Percentiles rank a stretch among this genome's conserved stretches.
phyloP scores from a whole-genome alignment of 495 filamentous ascomycete genomes.

The Annulohypoxylon nitens region DNA sequence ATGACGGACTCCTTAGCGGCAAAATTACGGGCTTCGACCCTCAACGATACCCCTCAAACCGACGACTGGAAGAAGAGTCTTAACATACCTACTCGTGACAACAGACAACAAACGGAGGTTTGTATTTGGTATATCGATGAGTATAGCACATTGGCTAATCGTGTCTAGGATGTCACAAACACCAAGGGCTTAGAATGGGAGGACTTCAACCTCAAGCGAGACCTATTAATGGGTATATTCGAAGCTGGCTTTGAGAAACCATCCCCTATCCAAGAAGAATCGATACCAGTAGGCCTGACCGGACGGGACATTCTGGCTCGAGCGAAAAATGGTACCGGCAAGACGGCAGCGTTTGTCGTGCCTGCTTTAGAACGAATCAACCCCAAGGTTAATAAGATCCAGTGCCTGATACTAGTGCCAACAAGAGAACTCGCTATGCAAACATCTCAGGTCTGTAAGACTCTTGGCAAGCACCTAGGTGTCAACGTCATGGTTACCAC shows the following conservation, averaged over 20 bases:
- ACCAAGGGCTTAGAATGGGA: conserved; percentile 98
- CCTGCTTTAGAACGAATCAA: conserved; percentile 96
- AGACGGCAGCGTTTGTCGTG: conserved; percentile 98
- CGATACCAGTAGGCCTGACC: conserved; percentile 95
- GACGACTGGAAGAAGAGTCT: conserved; percentile 83
- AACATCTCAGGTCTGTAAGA: conserved; percentile 99
- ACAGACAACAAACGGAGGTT: conserved; percentile 94
- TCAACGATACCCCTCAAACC: conserved; percentile 71
- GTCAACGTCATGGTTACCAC: conserved; percentile 99
- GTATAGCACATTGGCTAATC: conserved; percentile 19
- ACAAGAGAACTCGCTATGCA: conserved; percentile 98
- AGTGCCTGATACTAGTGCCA: conserved; percentile 95
- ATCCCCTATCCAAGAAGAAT: conserved; percentile 98
- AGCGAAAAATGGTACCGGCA: conserved; percentile 98
- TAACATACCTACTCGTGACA: conserved; percentile 84
- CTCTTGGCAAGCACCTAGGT: conserved; percentile 93
- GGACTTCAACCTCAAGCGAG: conserved; percentile 93
- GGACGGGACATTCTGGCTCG: conserved; percentile 95
- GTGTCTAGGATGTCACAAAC: conserved; percentile 87
- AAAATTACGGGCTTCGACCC: conserved; percentile 76
- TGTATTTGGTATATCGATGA: conserved; percentile 42
- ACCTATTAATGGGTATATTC: conserved; percentile 98
- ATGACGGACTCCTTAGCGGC: conserved; percentile 71
- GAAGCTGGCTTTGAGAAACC: conserved; percentile 99
- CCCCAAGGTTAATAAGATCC: conserved; percentile 92